Base-by-base conservation (phyloP, 768 basidiomycete genomes). In the Cystofilobasidium bisporidii region DNA sequence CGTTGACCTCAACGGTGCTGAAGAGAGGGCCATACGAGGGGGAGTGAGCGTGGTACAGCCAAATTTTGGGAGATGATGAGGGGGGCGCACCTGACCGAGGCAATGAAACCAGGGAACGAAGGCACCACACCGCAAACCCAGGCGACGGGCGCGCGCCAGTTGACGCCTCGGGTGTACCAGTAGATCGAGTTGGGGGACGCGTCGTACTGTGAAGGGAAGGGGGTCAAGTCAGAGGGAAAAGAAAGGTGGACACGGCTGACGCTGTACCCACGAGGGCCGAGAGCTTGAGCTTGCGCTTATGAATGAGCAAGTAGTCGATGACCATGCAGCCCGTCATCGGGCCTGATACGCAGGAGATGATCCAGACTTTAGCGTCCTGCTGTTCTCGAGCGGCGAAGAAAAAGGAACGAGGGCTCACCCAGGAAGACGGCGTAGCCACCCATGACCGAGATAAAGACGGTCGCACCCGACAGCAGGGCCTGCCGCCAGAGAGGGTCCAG, bases 371-470 rank as follows among this genome's bases (percentile, higher is more conserved):
- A 36, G 36, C 36, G 36, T n/a, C n/a, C n/a, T n/a, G n/a, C n/a
- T n/a, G n/a, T n/a, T n/a, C 36, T 36, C 36, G 36, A 12, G 36
- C 36, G 36, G 36, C 6, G 36, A 12, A 36, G 36, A 6, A 12
- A 12, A 36, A 12, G 36, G 36, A 12, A 12, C 6, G 36, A 12
- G 36, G 36, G 36, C 6, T 36, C 18, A 47, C n/a, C 41, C 53
- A 60, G 61, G 69, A 72, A 73, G 30, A 70, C 70, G 47, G 72
- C 69, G 40, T 69, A 73, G 12, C 67, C 69, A 24, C 38, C 26
- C 70, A 73, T 71, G 26, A 73, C 71, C 17, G 70, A 64, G 38
- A 72, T 67, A 65, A 61, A 73, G 24, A 70, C 68, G 1, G 71
- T 72, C 1, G 72, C 72, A 43, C 70, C 70, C 18, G 56, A 59